Evolutionary conservation across 169 alveolate genomes (phyloP).

Genomic region (Eimeria sp.): DNA sequence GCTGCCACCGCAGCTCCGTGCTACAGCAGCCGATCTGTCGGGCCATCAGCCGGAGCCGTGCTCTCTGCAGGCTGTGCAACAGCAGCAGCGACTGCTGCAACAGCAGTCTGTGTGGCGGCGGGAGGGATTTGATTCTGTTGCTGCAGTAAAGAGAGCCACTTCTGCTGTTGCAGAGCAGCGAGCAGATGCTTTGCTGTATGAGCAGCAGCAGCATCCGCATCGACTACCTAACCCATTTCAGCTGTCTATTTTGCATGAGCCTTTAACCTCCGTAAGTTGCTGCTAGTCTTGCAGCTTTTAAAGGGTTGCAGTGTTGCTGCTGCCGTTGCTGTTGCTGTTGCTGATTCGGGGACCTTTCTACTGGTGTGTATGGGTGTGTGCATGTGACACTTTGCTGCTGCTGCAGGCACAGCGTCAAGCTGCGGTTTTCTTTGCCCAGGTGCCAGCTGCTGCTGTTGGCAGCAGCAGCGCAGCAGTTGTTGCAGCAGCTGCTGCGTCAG

Average conservation of each 20-base stretch:
- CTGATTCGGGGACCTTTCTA: neutral
- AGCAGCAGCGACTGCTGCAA: slow-evolving; percentile 74
- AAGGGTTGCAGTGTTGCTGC: slow-evolving; percentile 20
- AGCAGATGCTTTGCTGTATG: slow-evolving; percentile 46
- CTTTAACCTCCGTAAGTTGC: slow-evolving; percentile 12
- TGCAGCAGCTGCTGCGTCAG: slow-evolving; percentile 71
- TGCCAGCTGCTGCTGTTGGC: slow-evolving; percentile 61
- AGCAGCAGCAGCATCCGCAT: slow-evolving; percentile 70
- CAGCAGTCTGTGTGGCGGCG: slow-evolving; percentile 78
- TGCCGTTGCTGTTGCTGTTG: neutral
- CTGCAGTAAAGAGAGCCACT: slow-evolving; percentile 55
- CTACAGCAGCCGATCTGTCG: slow-evolving; percentile 14
- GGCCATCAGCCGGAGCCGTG: slow-evolving; percentile 38
- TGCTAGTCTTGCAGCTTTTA: neutral
- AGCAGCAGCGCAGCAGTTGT: slow-evolving; percentile 78
- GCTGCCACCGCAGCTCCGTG: slow-evolving; percentile 15
- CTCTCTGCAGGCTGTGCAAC: slow-evolving; percentile 43
- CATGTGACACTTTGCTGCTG: slow-evolving; percentile 6
- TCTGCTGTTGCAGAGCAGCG: slow-evolving; percentile 65
- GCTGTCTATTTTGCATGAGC: neutral
- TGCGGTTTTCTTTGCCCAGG: slow-evolving; percentile 41
- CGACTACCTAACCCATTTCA: slow-evolving; percentile 28
- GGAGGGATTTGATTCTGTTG: slow-evolving; percentile 65
- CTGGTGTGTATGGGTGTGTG: neutral
- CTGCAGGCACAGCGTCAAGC: slow-evolving; percentile 79